Percentiles rank a stretch among this genome's conserved stretches.
Conservation (phyloP, 768 basidiomycete species). For the Antrodiella citrinella region DNA sequence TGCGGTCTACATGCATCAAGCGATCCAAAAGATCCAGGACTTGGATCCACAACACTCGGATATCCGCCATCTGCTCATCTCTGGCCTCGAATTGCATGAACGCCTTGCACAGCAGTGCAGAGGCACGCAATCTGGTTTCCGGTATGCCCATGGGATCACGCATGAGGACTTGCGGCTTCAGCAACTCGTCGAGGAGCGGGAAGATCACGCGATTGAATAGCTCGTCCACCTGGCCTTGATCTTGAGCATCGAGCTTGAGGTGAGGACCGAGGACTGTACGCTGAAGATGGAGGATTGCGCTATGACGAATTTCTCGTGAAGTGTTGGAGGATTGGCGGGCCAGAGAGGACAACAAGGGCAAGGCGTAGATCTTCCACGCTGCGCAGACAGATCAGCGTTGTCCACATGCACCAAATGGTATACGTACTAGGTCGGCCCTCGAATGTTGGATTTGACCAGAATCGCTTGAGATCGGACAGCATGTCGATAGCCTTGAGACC, state of each 20-base stretch:
- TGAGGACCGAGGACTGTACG: constrained; percentile 78
- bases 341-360: constrained; percentile 68
- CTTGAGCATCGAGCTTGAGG: constrained; percentile 48
- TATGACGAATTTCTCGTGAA: constrained; percentile 75
- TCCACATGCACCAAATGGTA: constrained; percentile 1
- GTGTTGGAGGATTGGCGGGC: constrained; percentile 78
- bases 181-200: constrained; percentile 84
- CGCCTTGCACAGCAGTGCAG: constrained; percentile 86
- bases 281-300: constrained; percentile 35
- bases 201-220: constrained; percentile 87
- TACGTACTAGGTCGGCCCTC: not conserved
- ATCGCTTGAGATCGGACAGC: constrained; percentile 62
- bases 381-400: not conserved
- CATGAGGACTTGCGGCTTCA: constrained; percentile 73
- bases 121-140: constrained; percentile 83
- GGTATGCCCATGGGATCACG: constrained; percentile 83
- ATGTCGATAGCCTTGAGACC: constrained; percentile 81
- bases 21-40: constrained; percentile 85
- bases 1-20: constrained; percentile 78
- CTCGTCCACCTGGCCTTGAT: constrained; percentile 62
- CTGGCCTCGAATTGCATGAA: constrained; percentile 91
- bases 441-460: constrained; percentile 40
- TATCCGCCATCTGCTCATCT: constrained; percentile 54
- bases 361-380: constrained; percentile 74
- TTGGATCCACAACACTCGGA: constrained; percentile 77